Conservation (phyloP, 768 basidiomycete species). For the Lactarius quietus region DNA sequence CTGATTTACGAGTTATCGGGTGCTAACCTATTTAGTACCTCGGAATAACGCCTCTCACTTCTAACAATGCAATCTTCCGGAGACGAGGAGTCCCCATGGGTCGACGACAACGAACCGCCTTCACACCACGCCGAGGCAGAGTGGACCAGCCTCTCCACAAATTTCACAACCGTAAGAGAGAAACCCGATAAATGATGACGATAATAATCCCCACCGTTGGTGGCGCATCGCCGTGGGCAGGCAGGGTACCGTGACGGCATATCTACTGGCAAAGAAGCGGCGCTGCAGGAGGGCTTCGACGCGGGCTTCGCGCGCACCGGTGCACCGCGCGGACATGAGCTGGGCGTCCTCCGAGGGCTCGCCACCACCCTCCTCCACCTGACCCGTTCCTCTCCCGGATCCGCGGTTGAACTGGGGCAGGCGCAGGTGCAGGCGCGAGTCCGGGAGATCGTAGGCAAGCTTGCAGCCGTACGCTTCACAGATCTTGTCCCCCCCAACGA, state of each 20-base stretch:
- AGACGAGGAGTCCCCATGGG: not conserved
- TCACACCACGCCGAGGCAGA: constrained; percentile 37
- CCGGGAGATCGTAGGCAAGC: constrained; percentile 50
- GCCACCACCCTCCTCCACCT: constrained; percentile 38
- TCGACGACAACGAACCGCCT: not conserved
- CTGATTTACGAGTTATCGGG: not conserved
- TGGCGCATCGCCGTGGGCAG: constrained; percentile 38
- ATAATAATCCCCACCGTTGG: not conserved
- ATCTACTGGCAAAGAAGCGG: constrained; percentile 82
- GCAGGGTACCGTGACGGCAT: constrained; percentile 97
- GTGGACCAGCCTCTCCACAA: constrained; percentile 63
- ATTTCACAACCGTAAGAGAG: constrained; percentile 48
- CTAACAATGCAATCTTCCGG: not conserved
- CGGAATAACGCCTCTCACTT: not conserved
- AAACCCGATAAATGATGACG: not conserved
- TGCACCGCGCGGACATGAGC: constrained; percentile 66
- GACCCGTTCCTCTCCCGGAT: constrained; percentile 7
- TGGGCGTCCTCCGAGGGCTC: constrained; percentile 75
- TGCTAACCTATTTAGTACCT: not conserved
- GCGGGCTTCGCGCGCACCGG: constrained; percentile 72
- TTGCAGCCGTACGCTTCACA: constrained; percentile 59
- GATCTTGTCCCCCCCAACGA: constrained; percentile 61
- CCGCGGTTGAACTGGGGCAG: not conserved
- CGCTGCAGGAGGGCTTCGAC: constrained; percentile 90
- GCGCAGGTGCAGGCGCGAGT: not conserved